Percentiles rank a stretch among this genome's conserved stretches.
These are phyloP conservation scores for Cytospora leucostoma DNA, from an alignment of 2,329 filamentous ascomycete species.

Conservation along the genomic window DNA sequence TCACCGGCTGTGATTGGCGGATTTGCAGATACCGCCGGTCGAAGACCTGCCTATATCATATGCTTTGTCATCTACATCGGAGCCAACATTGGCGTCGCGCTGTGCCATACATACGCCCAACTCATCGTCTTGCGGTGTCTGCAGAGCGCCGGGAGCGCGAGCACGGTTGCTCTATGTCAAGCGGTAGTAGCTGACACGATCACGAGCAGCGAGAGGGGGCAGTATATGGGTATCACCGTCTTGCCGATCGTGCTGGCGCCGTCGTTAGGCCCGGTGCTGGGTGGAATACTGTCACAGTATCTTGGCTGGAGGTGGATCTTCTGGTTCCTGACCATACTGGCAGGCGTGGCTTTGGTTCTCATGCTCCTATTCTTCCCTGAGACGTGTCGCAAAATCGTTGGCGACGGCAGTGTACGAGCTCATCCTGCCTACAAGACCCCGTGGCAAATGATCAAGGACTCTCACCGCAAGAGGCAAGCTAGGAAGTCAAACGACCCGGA, in stretches of 20 bases:
- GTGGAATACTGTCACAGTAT: slow-evolving; percentile 50
- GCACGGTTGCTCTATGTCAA: slow-evolving; percentile 57
- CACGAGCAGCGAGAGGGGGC: slow-evolving; percentile 62
- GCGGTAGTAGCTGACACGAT: slow-evolving; percentile 66
- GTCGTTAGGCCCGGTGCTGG: slow-evolving; percentile 48
- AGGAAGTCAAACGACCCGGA: slow-evolving; percentile 13
- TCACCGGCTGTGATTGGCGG: slow-evolving; percentile 52
- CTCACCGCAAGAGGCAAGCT: slow-evolving; percentile 12
- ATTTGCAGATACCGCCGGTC: slow-evolving; percentile 55
- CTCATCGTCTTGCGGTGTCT: slow-evolving; percentile 57
- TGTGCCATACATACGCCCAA: slow-evolving; percentile 50
- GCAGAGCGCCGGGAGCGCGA: slow-evolving; percentile 60
- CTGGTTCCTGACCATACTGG: slow-evolving; percentile 51
- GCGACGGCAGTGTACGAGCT: slow-evolving; percentile 44
- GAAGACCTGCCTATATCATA: slow-evolving; percentile 55
- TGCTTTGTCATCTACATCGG: slow-evolving; percentile 55
- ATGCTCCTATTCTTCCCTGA: slow-evolving; percentile 48
- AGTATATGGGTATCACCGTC: slow-evolving; percentile 57
- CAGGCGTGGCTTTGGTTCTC: slow-evolving; percentile 37
- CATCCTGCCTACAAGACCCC: slow-evolving; percentile 34
- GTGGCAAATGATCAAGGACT: slow-evolving; percentile 33
- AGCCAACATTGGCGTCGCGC: slow-evolving; percentile 55
- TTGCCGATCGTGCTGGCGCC: slow-evolving; percentile 48
- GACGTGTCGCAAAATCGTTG: slow-evolving; percentile 46
- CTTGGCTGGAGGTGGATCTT: slow-evolving; percentile 55